These are phyloP conservation scores for Amanita polypyramis DNA, from an alignment of 768 basidiomycete species.

Conservation along the genomic window DNA sequence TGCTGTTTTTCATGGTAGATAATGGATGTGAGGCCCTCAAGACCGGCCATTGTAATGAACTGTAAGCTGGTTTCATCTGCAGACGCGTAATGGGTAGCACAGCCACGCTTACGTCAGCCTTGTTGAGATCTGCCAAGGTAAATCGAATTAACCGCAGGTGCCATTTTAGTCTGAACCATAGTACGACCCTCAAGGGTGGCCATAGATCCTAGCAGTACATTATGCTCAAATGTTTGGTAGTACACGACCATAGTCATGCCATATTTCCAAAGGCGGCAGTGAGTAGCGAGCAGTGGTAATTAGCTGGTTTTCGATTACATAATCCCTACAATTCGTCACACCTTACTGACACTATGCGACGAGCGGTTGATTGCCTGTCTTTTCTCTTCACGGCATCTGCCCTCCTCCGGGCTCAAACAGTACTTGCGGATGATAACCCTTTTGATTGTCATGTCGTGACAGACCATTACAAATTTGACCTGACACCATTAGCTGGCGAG, in stretches of 20 bases:
- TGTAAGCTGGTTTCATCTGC: neutral
- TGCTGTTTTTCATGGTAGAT: constrained; percentile 81
- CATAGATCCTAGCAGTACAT: no score
- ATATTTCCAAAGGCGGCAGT: no score
- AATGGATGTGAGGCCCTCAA: constrained; percentile 39
- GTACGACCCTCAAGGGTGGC: neutral
- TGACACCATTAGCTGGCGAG: constrained; percentile 43
- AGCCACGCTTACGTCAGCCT: constrained; percentile 1
- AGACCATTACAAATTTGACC: constrained; percentile 44
- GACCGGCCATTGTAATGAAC: constrained; percentile 37
- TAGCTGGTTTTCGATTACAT: neutral
- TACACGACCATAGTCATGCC: no score
- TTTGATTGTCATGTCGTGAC: constrained; percentile 45
- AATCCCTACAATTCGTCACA: neutral
- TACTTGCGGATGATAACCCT: constrained; percentile 27
- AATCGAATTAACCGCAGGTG: no score
- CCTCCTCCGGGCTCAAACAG: constrained; percentile 9
- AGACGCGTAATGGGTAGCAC: neutral
- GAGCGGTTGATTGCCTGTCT: neutral
- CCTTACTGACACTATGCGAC: neutral
- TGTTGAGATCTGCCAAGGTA: no score
- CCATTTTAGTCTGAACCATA: no score
- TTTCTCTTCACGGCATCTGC: constrained; percentile 11
- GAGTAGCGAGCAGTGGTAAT: no score
- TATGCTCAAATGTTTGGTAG: no score